Conservation (phyloP, 495 filamentous ascomycete genomes). For the Neurospora sp. region DNA sequence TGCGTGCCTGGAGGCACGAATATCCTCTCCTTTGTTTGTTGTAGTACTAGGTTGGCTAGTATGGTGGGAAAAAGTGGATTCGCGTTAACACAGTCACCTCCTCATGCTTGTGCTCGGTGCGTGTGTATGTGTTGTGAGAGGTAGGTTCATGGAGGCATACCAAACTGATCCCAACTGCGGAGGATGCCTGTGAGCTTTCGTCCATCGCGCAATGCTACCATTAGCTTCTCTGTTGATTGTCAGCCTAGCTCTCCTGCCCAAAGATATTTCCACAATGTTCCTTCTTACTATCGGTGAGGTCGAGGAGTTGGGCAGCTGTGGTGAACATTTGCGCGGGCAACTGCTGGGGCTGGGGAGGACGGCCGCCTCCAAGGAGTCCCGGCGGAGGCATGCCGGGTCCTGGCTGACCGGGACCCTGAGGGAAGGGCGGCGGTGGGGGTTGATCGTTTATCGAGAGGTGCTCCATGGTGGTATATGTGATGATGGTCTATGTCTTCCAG, state of each 20-base stretch:
- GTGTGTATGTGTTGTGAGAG: neutral
- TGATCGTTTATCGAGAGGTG: conserved; percentile 35
- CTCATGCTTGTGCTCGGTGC: neutral
- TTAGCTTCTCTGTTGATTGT: conserved; percentile 66
- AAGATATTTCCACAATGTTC: neutral
- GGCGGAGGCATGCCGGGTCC: conserved; percentile 15
- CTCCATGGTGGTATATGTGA: conserved; percentile 32
- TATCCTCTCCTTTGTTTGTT: conserved; percentile 80
- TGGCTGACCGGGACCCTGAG: conserved; percentile 5
- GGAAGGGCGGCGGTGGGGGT: conserved; percentile 21
- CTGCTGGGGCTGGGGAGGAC: conserved; percentile 41
- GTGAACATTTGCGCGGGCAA: conserved; percentile 93
- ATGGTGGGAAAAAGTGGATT: neutral
- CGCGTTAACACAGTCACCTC: conserved; percentile 5
- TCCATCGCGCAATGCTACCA: conserved; percentile 83
- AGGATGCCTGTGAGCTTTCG: conserved; percentile 87
- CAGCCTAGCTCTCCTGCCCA: conserved; percentile 5
- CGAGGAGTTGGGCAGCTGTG: conserved; percentile 85
- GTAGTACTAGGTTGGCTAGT: conserved; percentile 84
- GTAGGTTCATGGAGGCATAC: conserved; percentile 37
- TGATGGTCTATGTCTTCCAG: conserved; percentile 3
- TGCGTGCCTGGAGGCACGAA: conserved; percentile 44
- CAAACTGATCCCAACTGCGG: conserved; percentile 96
- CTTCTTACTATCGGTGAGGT: conserved; percentile 87
- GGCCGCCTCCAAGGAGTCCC: conserved; percentile 14